phyloP scores from a whole-genome alignment of 148 eudicot genomes.

The Euryodendron excelsum region DNA sequence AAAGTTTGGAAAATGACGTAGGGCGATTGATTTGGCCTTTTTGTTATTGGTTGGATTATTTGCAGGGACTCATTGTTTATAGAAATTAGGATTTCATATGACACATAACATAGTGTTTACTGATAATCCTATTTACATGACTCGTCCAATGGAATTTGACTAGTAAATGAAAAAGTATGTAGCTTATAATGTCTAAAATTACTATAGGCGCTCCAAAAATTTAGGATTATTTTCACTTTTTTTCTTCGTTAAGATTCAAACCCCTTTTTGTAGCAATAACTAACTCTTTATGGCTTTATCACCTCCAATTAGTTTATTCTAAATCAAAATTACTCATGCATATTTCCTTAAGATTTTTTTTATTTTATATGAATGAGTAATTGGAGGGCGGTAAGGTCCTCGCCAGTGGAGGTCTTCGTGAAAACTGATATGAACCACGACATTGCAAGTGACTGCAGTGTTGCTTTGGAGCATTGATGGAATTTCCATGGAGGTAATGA shows the following conservation, averaged over 20 bases:
- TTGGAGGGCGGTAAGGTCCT: conserved; percentile 95
- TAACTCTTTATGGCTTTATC: not conserved
- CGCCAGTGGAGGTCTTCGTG: conserved; percentile 93
- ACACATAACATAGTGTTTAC: not conserved
- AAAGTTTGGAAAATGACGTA: not conserved
- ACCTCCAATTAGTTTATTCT: not conserved
- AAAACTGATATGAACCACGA: conserved; percentile 88
- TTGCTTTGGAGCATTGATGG: conserved; percentile 96
- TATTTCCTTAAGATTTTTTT: not conserved
- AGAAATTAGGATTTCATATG: not conserved
- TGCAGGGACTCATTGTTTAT: not conserved
- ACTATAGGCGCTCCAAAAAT: not conserved
- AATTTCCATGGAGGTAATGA: conserved; percentile 83
- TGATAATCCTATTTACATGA: not conserved
- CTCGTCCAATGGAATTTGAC: not conserved
- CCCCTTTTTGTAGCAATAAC: not conserved
- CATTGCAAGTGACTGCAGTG: conserved; percentile 92
- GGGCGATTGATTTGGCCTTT: not conserved
- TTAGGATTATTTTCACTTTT: not conserved
- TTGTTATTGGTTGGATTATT: not conserved
- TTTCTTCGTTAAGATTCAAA: not conserved
- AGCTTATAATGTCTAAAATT: not conserved
- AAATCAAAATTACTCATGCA: not conserved
- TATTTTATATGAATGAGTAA: conserved; percentile 30
- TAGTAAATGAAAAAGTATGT: not conserved